Evolutionary conservation across 345 rosid species (phyloP).

Genomic region (Isatis tinctoria): DNA sequence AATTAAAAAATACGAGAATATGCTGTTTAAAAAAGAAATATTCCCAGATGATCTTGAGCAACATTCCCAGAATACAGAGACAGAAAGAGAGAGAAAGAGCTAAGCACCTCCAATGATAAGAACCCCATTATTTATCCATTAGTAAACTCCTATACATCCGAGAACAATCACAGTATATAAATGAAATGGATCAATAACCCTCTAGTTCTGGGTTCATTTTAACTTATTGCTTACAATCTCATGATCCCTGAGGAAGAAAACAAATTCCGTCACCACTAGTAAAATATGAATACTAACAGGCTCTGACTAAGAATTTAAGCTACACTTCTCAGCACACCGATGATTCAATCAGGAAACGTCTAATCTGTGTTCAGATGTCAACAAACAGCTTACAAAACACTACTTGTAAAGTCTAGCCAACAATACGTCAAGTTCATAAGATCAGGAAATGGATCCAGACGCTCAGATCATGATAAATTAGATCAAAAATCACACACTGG

Average conservation of each 20-base stretch:
- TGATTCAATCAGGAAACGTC: neutral
- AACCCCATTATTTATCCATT: neutral
- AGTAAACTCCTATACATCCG: neutral
- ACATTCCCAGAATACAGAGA: too few relatives aligned
- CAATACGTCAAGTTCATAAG: neutral
- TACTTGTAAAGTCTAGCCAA: too few relatives aligned
- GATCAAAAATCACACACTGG: neutral
- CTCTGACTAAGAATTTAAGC: neutral
- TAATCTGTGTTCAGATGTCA: neutral
- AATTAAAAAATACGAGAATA: too few relatives aligned
- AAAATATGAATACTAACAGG: neutral
- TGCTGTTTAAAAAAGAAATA: too few relatives aligned
- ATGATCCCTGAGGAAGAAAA: neutral
- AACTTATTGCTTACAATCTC: neutral
- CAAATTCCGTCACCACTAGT: neutral
- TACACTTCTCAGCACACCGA: neutral
- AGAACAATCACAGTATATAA: neutral
- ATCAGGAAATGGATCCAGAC: neutral
- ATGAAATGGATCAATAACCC: neutral
- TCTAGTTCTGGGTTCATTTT: neutral
- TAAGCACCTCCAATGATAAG: too few relatives aligned
- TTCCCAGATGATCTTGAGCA: too few relatives aligned
- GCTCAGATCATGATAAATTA: neutral
- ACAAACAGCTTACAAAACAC: neutral
- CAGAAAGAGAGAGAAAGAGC: too few relatives aligned